Conservation (phyloP, 75 land plant genomes). For the Pinus albicaulis region DNA sequence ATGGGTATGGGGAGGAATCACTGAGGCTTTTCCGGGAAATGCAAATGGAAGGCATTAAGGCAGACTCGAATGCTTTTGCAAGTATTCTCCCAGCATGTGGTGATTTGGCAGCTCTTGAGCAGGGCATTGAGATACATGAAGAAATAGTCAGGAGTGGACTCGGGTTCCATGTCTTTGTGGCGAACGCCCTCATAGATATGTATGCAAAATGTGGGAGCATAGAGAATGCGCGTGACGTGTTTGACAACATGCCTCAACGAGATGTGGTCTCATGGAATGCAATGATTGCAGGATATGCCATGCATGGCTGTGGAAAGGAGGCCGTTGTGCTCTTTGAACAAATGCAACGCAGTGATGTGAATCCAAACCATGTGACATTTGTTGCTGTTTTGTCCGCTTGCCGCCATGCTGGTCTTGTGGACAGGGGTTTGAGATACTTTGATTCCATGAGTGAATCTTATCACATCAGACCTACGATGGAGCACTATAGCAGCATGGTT, state of each 20-base stretch:
- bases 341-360: conserved; percentile 19
- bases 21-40: conserved; percentile 22
- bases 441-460: background rate
- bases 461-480: background rate
- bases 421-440: background rate
- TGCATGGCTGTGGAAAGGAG: conserved; percentile 9
- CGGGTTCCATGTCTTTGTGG: conserved; percentile 5
- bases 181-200: conserved; percentile 35
- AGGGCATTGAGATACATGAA: conserved; percentile 13
- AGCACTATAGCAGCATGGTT: background rate
- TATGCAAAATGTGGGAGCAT: conserved; percentile 39
- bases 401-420: background rate
- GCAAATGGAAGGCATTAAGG: conserved; percentile 12
- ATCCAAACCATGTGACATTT: background rate
- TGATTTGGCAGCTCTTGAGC: conserved; percentile 5
- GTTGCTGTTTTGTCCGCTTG: background rate
- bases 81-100: conserved; percentile 17
- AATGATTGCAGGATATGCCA: conserved; percentile 34
- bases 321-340: conserved; percentile 19
- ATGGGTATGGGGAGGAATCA: conserved; percentile 18
- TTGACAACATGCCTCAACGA: conserved; percentile 20
- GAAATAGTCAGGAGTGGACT: conserved; percentile 17
- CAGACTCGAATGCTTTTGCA: conserved; percentile 16
- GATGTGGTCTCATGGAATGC: conserved; percentile 55
- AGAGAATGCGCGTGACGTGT: conserved; percentile 17